Percentiles rank a stretch among this genome's conserved stretches.
phyloP scores from a whole-genome alignment of 1,284 basidiomycete genomes.

The Agaricales sp. region DNA sequence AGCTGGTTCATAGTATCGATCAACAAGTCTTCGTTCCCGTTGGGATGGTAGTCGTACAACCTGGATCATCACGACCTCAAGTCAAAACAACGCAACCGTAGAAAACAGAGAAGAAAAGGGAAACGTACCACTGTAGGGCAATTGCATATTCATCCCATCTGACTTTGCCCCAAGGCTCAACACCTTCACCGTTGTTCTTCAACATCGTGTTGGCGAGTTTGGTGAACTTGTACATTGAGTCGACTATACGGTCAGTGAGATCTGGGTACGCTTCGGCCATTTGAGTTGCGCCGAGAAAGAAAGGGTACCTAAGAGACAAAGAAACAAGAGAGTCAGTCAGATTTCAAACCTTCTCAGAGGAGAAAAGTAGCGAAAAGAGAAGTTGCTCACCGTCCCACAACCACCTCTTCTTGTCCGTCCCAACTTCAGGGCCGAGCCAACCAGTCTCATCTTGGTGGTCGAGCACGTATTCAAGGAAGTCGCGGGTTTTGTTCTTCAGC shows the following conservation, averaged over 20 bases:
- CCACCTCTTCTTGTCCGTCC: conserved; percentile 40
- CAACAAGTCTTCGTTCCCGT: conserved; percentile 37
- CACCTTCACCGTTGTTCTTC: conserved; percentile 31
- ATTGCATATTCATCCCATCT: conserved; percentile 53
- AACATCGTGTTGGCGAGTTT: conserved; percentile 46
- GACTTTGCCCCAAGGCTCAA: conserved; percentile 43
- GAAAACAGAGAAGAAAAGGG: too few species aligned
- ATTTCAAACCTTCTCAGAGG: too few species aligned
- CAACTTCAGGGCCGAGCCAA: conserved; percentile 48
- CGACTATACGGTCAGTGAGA: conserved; percentile 32
- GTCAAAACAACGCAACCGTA: background rate
- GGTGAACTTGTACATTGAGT: conserved; percentile 41
- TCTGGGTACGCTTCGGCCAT: conserved; percentile 30
- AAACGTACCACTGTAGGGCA: conserved; percentile 37
- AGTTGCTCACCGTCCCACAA: conserved; percentile 42
- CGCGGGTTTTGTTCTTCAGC: conserved; percentile 35
- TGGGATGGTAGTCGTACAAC: conserved; percentile 42
- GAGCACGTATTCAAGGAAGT: conserved; percentile 44
- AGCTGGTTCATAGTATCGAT: conserved; percentile 45
- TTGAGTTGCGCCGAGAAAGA: conserved; percentile 33
- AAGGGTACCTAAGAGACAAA: conserved; percentile 33
- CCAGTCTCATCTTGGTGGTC: conserved; percentile 42
- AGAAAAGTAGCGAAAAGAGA: background rate
- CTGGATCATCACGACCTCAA: conserved; percentile 15
- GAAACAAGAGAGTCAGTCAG: background rate